Evolutionary conservation across 129 eudicot species (phyloP).

Genomic region (Centaurea solstitialis): DNA sequence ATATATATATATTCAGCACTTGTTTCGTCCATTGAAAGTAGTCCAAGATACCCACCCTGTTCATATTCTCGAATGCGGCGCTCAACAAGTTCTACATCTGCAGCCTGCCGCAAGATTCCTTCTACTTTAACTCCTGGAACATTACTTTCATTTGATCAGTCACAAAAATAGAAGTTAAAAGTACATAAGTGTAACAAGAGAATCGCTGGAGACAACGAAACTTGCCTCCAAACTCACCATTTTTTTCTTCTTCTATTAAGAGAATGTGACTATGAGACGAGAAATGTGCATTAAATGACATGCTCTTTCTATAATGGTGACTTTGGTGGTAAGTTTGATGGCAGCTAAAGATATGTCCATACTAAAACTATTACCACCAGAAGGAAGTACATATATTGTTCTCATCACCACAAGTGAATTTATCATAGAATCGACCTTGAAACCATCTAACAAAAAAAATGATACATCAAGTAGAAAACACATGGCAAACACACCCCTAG

Average conservation of each 20-base stretch:
- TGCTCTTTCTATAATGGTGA: background rate
- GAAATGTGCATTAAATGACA: background rate
- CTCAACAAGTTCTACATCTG: constrained; percentile 95
- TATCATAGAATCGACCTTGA: background rate
- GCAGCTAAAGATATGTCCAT: constrained; percentile 2
- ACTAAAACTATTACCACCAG: background rate
- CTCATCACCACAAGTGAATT: background rate
- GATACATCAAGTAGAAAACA: constrained; percentile 9
- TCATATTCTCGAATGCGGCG: constrained; percentile 83
- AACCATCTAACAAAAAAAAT: constrained; percentile 2
- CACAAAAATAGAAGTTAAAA: background rate
- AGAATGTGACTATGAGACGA: background rate
- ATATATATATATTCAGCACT: background rate
- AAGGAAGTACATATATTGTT: background rate
- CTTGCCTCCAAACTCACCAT: background rate
- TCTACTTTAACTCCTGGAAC: constrained; percentile 79
- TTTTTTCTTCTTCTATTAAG: background rate
- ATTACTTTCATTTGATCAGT: constrained; percentile 25
- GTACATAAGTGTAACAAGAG: background rate
- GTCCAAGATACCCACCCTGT: constrained; percentile 55
- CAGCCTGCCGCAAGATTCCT: constrained; percentile 99
- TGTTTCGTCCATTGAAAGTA: background rate
- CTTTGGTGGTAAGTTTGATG: background rate
- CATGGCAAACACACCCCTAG: background rate
- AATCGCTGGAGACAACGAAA: background rate